Base-by-base conservation (phyloP, 2,329 filamentous ascomycete species). In the Aaosphaeria arxii region DNA sequence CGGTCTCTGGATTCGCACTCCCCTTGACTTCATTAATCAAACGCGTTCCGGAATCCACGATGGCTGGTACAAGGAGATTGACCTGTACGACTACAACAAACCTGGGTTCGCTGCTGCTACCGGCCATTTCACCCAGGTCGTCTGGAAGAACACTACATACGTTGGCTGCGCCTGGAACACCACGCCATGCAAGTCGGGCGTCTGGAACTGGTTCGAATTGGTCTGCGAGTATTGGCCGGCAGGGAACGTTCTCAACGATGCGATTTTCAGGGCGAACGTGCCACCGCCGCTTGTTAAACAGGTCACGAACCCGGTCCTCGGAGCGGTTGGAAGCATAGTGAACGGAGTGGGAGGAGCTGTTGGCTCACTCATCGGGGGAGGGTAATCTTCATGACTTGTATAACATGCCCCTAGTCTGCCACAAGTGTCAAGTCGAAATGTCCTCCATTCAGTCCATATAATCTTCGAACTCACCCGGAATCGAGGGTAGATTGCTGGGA, bases 1-100 rank as follows among this genome's bases (percentile, higher is more conserved):
- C 32, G 45, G 45, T 33, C 6, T 6, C 11, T 43, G 45, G 45
- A 43, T 32, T 9, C 36, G n/a, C 24, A 40, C 40, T 11, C 11
- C 45, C 24, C 11, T 47, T 24, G 45, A 47, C 24, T 47, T 43
- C 45, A 47, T 11, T 30, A 47, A 47, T 30, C 30, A 47, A 31
- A 43, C 45, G 30, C 30, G 43, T 17, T 24, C 30, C 6, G 45
- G 7, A 31, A 47, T 47, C 45, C 40, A 43, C 40, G 32, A 47
- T 39, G 45, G 45, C 31, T 47, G 45, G 45, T 47, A 47, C 33
- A 29, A 30, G 13, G 45, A 47, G 40, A 43, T 47, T 33, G 17
- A 11, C 17, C 36, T 43, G 40, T 47, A 47, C 40, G 32, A 47
- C 45, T 47, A 43, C 28, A 47, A 47, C 33, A 43, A 47, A 9